Evolutionary conservation across 495 filamentous ascomycete genomes (phyloP), one percentile per base, ranked within the genome.

Genomic region (Clavariopsis aquatica): DNA sequence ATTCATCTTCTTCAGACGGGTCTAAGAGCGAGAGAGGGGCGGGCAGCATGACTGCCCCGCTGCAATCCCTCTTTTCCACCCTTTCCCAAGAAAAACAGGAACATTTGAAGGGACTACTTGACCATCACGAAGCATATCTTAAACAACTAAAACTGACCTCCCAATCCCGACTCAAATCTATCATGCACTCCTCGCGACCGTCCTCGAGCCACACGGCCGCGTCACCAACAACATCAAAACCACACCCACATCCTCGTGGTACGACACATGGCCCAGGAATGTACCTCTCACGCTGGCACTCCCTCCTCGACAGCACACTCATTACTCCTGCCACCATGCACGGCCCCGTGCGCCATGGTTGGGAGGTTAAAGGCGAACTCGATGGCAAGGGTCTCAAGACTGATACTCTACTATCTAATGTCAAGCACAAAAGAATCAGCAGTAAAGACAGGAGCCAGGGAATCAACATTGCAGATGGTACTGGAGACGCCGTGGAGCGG

Each of bases 271-370:
- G 85, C 0, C 87, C 87, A 10, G 87, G 87, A 0, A 82, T 84
- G 52, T 90, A 83, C 67, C 78, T 89, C 43, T 76, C 79, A 0
- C 78, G 82, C 41, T 90, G 87, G 87, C 83, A 89, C 71, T 67
- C 79, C 19, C 75, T 88, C 8, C 76, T 90, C 24, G 83, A 90
- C 68, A 71, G 75, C 7, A 86, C 86, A 0, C 57, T 78, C 17
- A 80, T 90, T 20, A 86, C 83, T 9, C 87, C 87, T 6, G 78
- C 72, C 1, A 69, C 67, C 12, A 71, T 74, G 0, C 68, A 69
- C 17, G 83, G 82, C 0, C 68, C 69, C 13, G 68, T 83, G 0
- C 72, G 85, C n/a, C 73, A 57, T n/a, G 85, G 83, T 2, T 68
- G 75, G 46, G 76, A 81, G 58, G 80, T 81, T 15, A 80, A 79